These are phyloP conservation scores for Aspergillus cristatus DNA, from an alignment of 495 filamentous ascomycete species.

Conservation along the genomic window DNA sequence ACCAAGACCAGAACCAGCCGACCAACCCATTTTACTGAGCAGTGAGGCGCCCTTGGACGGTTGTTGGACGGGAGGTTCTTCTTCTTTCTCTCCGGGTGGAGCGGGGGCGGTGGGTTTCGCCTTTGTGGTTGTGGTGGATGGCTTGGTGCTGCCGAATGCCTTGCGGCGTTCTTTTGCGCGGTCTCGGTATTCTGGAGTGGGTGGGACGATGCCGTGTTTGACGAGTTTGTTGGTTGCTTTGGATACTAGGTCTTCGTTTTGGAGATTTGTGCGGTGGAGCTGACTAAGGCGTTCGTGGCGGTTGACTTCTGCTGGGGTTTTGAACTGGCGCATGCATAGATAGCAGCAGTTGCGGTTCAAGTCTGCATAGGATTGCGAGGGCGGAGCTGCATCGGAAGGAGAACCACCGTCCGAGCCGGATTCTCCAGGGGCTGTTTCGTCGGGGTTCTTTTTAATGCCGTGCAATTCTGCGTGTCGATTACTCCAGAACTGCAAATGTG, in stretches of 20 bases:
- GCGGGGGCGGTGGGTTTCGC: slow-evolving; percentile 20
- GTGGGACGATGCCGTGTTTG: slow-evolving; percentile 36
- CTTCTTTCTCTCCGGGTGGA: slow-evolving; percentile 14
- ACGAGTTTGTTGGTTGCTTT: slow-evolving; percentile 51
- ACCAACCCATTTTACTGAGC: slow-evolving; percentile 89
- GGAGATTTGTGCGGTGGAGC: slow-evolving; percentile 63
- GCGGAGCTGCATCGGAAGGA: slow-evolving; percentile 14
- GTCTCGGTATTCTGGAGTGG: slow-evolving; percentile 58
- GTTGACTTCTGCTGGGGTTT: slow-evolving; percentile 56
- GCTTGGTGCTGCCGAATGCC: slow-evolving; percentile 59
- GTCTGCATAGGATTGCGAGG: slow-evolving; percentile 59
- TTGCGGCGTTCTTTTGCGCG: slow-evolving; percentile 74
- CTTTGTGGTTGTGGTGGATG: slow-evolving; percentile 31
- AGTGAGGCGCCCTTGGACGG: slow-evolving; percentile 76
- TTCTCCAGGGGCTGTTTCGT: slow-evolving; percentile 14
- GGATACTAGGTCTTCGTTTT: slow-evolving; percentile 47
- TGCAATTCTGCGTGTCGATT: slow-evolving; percentile 81
- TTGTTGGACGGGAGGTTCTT: slow-evolving; percentile 29
- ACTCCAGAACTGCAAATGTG: slow-evolving; percentile 80
- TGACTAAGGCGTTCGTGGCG: slow-evolving; percentile 69
- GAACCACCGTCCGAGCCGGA: slow-evolving; percentile 7
- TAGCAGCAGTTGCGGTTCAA: slow-evolving; percentile 63
- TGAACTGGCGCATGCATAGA: slow-evolving; percentile 68
- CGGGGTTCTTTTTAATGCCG: slow-evolving; percentile 37
- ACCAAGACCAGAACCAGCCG: slow-evolving; percentile 68